These are phyloP conservation scores for Lentinula boryana DNA, from an alignment of 768 basidiomycete species.

Conservation along the genomic window DNA sequence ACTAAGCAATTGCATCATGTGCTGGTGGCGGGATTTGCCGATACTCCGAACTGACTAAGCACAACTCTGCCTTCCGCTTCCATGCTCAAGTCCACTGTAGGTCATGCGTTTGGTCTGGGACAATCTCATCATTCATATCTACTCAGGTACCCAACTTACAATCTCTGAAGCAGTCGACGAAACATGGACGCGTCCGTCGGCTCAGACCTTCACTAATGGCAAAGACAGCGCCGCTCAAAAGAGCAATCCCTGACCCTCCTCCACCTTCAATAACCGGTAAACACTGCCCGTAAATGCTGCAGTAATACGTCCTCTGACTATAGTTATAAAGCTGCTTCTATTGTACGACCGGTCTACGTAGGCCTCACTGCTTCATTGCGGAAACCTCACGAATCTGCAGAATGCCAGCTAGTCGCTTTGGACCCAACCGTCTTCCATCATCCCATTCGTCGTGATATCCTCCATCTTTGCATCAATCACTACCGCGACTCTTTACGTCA, in stretches of 20 bases:
- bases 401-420: conserved; percentile 51
- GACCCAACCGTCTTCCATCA: conserved; percentile 83
- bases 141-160: neutral
- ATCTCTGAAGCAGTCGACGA: neutral
- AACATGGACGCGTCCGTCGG: neutral
- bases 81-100: conserved; percentile 6
- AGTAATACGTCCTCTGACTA: neutral
- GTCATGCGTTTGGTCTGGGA: neutral
- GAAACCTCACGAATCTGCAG: conserved; percentile 28
- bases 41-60: neutral
- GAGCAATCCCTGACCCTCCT: neutral
- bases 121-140: neutral
- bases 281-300: conserved; percentile 7
- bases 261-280: conserved; percentile 6
- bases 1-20: neutral
- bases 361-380: conserved; percentile 56
- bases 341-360: conserved; percentile 48
- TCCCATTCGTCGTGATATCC: conserved; percentile 85
- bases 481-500: conserved; percentile 86
- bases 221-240: neutral
- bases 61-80: neutral
- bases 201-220: neutral
- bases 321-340: conserved; percentile 25
- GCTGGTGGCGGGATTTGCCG: neutral
- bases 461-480: conserved; percentile 88